Percentiles rank a stretch among this genome's conserved stretches.
These are phyloP conservation scores for Colletotrichum viniferum DNA, from an alignment of 2,329 filamentous ascomycete species.

Conservation along the genomic window DNA sequence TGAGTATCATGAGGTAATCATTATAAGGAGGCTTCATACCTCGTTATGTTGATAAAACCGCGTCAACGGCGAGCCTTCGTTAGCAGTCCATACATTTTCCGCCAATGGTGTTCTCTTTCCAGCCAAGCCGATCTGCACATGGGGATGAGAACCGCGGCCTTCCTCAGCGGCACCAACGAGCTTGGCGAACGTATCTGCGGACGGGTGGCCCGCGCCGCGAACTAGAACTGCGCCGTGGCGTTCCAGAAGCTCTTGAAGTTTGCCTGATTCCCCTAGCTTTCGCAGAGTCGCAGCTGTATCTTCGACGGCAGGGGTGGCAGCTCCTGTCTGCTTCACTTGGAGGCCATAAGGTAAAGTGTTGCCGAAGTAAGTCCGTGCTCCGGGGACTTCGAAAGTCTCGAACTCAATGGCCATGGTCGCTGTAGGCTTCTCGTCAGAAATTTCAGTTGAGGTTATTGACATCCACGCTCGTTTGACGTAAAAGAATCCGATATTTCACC, in stretches of 20 bases:
- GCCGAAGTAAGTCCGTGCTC: slow-evolving; percentile 11
- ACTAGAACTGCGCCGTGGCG: slow-evolving; percentile 19
- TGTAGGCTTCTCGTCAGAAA: not conserved
- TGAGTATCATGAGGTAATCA: not conserved
- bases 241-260: slow-evolving; percentile 10
- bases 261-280: slow-evolving; percentile 9
- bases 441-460: not conserved
- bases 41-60: slow-evolving; percentile 26
- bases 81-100: slow-evolving; percentile 24
- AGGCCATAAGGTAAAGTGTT: slow-evolving; percentile 14
- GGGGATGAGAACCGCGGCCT: slow-evolving; percentile 13
- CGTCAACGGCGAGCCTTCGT: slow-evolving; percentile 23
- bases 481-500: not conserved
- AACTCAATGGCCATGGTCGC: slow-evolving; percentile 4
- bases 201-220: slow-evolving; percentile 12
- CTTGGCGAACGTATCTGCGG: slow-evolving; percentile 23
- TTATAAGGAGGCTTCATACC: not conserved
- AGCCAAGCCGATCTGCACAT: slow-evolving; percentile 33
- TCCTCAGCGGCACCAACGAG: slow-evolving; percentile 17
- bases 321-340: not conserved
- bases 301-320: not conserved
- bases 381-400: slow-evolving; percentile 16
- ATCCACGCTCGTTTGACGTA: not conserved
- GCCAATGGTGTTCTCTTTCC: slow-evolving; percentile 21
- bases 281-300: slow-evolving; percentile 4